A percentile compares a stretch with the other conserved stretches of the same genome.
These are phyloP conservation scores for Pseudonitzschia multistriata DNA, from an alignment of 108 stramenopile species.

Conservation along the genomic window DNA sequence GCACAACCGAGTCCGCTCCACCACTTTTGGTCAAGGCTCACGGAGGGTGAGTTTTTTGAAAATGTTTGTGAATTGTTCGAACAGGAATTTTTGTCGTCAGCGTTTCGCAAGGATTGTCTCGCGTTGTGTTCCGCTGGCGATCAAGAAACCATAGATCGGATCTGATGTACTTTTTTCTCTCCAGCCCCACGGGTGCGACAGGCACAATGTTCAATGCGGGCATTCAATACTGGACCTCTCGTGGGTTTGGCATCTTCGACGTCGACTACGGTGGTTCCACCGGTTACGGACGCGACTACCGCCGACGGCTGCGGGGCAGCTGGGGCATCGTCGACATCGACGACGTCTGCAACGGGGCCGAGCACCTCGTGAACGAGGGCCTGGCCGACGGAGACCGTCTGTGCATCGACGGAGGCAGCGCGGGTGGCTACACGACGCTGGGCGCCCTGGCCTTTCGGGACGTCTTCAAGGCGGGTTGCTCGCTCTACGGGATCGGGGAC, in stretches of 20 bases:
- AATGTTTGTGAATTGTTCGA: neutral
- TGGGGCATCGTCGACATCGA: slow-evolving; percentile 85
- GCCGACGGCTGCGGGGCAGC: slow-evolving; percentile 49
- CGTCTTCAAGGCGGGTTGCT: slow-evolving; percentile 76
- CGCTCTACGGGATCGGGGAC: slow-evolving; percentile 76
- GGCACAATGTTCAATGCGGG: slow-evolving; percentile 61
- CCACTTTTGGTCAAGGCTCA: slow-evolving; percentile 83
- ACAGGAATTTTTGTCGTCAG: no score
- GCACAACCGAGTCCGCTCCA: slow-evolving; percentile 46
- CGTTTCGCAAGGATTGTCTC: no score
- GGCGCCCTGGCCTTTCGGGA: slow-evolving; percentile 66
- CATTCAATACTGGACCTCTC: slow-evolving; percentile 80
- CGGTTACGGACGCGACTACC: slow-evolving; percentile 79
- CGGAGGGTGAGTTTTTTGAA: slow-evolving; percentile 45
- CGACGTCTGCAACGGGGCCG: slow-evolving; percentile 73
- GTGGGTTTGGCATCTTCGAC: slow-evolving; percentile 84
- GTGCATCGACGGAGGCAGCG: slow-evolving; percentile 84
- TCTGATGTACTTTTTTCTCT: no score
- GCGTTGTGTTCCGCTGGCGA: no score
- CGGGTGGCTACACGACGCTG: slow-evolving; percentile 83
- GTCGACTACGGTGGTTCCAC: slow-evolving; percentile 84
- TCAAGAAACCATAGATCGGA: no score
- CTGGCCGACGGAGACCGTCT: slow-evolving; percentile 59
- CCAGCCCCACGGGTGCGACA: slow-evolving; percentile 44
- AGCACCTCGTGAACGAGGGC: slow-evolving; percentile 56